Base-by-base conservation (phyloP, 2,329 filamentous ascomycete species). In the Xylaria arbuscula region DNA sequence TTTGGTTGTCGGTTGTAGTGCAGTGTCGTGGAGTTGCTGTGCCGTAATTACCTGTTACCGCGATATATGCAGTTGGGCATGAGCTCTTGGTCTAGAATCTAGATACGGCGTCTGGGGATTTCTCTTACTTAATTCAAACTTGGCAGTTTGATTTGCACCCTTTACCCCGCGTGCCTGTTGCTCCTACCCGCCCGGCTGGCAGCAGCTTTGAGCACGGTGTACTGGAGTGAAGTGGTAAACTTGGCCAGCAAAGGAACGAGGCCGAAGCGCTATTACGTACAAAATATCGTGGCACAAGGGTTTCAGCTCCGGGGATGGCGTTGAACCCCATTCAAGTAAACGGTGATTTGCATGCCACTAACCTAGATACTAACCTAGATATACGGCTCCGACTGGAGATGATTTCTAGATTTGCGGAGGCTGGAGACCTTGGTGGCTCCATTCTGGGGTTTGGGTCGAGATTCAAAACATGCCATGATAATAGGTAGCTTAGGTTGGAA, bases 191-290 rank as follows among this genome's bases (percentile, higher is more conserved):
- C 19, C 6, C 24, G 48, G 13, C 24, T 47, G 42, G 42, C 48
- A 32, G 48, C 13, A 28, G 11, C 34, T 10, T 19, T 53, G 34
- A 13, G 34, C 32, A 42, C 22, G 11, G n/a, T 40, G 40, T 15
- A 34, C 5, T 10, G 9, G 17, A 19, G 15, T 45, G 22, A 15
- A 2, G 36, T 61, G 51, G 42, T 57, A 11, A 11, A 55, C 17
- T 38, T 45, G 42, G 42, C 58, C 57, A 62, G 50, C 56, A 7
- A 47, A 53, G 66, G 57, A 50, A 57, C 50, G 36, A 24, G 64
- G 50, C 60, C 50, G 50, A 56, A 34, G 66, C 66, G 50, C 66
- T 64, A 68, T 68, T 68, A 68, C 66, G 66, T 68, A 68, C 66
- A 40, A 61, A 57, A 58, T 62, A 64, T 19, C 62, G 58, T 54